Conservation (phyloP, 2,329 filamentous ascomycete species). For the Eutypa lata region DNA sequence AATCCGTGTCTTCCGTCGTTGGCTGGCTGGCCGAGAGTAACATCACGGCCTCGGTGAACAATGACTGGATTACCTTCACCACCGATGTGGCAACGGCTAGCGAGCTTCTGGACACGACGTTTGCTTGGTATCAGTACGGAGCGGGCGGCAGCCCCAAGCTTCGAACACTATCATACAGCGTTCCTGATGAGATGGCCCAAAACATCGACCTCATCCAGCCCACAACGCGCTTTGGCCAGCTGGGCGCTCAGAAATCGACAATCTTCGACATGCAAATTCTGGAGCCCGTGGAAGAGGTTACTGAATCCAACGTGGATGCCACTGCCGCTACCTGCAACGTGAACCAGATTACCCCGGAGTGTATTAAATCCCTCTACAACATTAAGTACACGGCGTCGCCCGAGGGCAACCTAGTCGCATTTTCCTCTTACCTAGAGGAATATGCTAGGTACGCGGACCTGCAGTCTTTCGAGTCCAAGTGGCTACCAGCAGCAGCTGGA, state of each 20-base stretch:
- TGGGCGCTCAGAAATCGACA: conserved; percentile 29
- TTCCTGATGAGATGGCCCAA: conserved; percentile 32
- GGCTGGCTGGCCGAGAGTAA: conserved; percentile 43
- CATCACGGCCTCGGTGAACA: conserved; percentile 32
- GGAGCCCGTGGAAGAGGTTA: conserved; percentile 11
- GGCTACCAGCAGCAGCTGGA: conserved; percentile 48
- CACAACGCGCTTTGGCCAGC: conserved; percentile 46
- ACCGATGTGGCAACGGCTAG: conserved; percentile 39
- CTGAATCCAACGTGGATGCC: conserved; percentile 8
- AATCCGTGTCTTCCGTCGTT: conserved; percentile 37
- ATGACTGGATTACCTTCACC: conserved; percentile 39
- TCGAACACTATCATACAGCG: conserved; percentile 31
- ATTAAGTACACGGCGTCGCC: conserved; percentile 50
- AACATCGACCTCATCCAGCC: conserved; percentile 48
- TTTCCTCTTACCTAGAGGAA: conserved; percentile 47
- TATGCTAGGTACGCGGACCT: conserved; percentile 54
- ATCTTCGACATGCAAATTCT: conserved; percentile 25
- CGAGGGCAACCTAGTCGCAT: conserved; percentile 60
- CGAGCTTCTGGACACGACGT: conserved; percentile 44
- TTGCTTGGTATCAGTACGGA: conserved; percentile 40
- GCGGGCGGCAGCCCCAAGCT: conserved; percentile 37
- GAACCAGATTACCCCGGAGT: conserved; percentile 38
- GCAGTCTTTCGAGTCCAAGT: conserved; percentile 51
- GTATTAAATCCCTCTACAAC: conserved; percentile 42
- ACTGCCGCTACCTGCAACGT: conserved; percentile 32